Conservation (phyloP, 108 stramenopile genomes). For the Phaeodactylum tricornutum region DNA sequence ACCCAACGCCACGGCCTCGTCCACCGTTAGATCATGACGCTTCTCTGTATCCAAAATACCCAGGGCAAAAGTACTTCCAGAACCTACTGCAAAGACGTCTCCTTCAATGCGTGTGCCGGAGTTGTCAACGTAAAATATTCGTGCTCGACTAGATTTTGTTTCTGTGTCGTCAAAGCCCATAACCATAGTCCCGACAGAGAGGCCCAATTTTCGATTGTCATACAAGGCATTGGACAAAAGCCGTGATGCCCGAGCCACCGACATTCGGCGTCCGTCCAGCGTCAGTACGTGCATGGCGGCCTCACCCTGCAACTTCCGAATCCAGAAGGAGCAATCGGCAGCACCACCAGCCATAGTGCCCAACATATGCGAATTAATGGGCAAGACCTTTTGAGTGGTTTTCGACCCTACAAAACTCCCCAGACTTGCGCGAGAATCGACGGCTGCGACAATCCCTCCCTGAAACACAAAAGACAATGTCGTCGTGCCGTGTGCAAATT, state of each 20-base stretch:
- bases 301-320: conserved; percentile 54
- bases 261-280: conserved; percentile 43
- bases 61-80: conserved; percentile 80
- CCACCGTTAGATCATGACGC: conserved; percentile 46
- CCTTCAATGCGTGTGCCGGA: conserved; percentile 69
- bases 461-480: conserved; percentile 79
- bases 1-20: conserved; percentile 72
- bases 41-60: conserved; percentile 73
- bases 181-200: conserved; percentile 85
- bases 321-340: conserved; percentile 80
- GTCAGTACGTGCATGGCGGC: conserved; percentile 55
- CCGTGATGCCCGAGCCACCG: conserved; percentile 62
- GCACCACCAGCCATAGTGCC: conserved; percentile 91
- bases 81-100: conserved; percentile 78
- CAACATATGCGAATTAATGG: conserved; percentile 62
- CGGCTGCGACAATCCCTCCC: conserved; percentile 75
- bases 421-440: conserved; percentile 80
- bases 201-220: conserved; percentile 32
- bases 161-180: conserved; percentile 56
- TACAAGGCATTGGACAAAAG: conserved; percentile 62
- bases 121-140: conserved; percentile 81
- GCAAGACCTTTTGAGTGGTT: conserved; percentile 77
- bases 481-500: conserved; percentile 83
- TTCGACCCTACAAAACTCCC: conserved; percentile 86
- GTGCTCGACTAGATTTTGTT: conserved; percentile 14